Evolutionary conservation across 2,329 filamentous ascomycete genomes (phyloP).

Genomic region (Monilinia vaccinii-corymbosi): DNA sequence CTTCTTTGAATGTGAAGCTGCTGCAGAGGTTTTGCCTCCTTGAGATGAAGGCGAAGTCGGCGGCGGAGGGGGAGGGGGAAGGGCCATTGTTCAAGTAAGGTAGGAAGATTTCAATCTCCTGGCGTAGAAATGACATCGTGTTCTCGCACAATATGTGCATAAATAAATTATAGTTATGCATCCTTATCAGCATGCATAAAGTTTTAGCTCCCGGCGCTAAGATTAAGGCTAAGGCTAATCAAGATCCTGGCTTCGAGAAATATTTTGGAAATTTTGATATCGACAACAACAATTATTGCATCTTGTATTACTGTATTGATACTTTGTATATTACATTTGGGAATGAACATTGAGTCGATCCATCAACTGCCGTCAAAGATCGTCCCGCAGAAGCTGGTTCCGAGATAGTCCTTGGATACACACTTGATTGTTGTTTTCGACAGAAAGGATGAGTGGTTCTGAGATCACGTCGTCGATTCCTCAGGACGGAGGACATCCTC

Average conservation of each 20-base stretch:
- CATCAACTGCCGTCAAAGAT: background rate
- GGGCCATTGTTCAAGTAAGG: background rate
- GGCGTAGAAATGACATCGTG: background rate
- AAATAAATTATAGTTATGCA: background rate
- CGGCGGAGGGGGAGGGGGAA: background rate
- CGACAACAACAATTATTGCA: background rate
- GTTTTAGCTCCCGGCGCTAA: background rate
- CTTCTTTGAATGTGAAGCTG: slow-evolving; percentile 14
- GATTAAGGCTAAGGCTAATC: background rate
- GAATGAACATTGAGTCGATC: background rate
- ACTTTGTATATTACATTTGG: background rate
- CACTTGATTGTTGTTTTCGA: background rate
- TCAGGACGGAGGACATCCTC: background rate
- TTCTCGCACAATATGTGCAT: background rate
- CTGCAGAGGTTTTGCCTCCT: slow-evolving; percentile 7
- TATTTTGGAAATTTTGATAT: slow-evolving; percentile 4
- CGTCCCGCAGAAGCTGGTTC: background rate
- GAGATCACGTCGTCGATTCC: background rate
- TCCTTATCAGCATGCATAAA: background rate
- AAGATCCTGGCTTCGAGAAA: background rate
- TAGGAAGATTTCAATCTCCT: background rate
- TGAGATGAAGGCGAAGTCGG: background rate
- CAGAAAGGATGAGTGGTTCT: background rate
- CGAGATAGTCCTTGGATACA: background rate
- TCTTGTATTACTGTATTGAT: background rate